These are phyloP conservation scores for Thozetella sp. DNA, from an alignment of 495 filamentous ascomycete genomes.

Conservation along the genomic window DNA sequence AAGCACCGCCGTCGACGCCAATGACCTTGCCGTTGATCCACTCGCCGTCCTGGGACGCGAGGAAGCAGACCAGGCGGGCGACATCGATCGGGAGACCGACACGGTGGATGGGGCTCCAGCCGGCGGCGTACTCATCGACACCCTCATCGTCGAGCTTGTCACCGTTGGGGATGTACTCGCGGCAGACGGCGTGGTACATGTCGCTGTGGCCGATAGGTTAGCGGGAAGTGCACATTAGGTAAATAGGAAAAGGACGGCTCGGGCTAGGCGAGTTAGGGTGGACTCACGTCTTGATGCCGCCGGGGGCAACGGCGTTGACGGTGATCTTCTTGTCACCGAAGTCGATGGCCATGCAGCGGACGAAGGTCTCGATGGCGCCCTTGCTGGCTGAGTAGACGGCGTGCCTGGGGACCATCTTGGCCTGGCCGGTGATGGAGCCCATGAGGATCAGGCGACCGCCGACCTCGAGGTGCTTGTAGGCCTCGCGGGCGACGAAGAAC, in stretches of 20 bases:
- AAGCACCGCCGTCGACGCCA: slow-evolving; percentile 35
- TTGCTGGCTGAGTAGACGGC: slow-evolving; percentile 61
- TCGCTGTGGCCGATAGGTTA: slow-evolving; percentile 23
- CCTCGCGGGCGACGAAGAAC: slow-evolving; percentile 73
- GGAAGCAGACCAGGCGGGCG: slow-evolving; percentile 59
- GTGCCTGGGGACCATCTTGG: slow-evolving; percentile 59
- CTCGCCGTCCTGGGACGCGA: slow-evolving; percentile 59
- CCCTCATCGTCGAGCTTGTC: slow-evolving; percentile 32
- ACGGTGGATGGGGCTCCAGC: slow-evolving; percentile 53
- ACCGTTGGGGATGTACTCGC: slow-evolving; percentile 61
- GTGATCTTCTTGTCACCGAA: slow-evolving; percentile 49
- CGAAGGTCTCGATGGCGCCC: slow-evolving; percentile 24
- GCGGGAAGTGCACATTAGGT: too few relatives aligned
- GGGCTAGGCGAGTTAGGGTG: background rate
- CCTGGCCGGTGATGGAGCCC: slow-evolving; percentile 60
- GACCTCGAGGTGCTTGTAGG: slow-evolving; percentile 56
- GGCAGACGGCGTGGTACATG: slow-evolving; percentile 62
- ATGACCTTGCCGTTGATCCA: slow-evolving; percentile 62
- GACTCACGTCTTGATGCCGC: slow-evolving; percentile 54
- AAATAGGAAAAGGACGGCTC: too few relatives aligned
- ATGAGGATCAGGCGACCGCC: slow-evolving; percentile 61
- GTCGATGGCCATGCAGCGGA: slow-evolving; percentile 14
- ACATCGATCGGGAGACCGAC: slow-evolving; percentile 60
- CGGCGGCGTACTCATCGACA: slow-evolving; percentile 36
- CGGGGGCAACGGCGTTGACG: slow-evolving; percentile 62